Percentiles rank a stretch among this genome's conserved stretches.
These are phyloP conservation scores for Moricandia arvensis DNA, from an alignment of 345 rosid species.

Conservation along the genomic window DNA sequence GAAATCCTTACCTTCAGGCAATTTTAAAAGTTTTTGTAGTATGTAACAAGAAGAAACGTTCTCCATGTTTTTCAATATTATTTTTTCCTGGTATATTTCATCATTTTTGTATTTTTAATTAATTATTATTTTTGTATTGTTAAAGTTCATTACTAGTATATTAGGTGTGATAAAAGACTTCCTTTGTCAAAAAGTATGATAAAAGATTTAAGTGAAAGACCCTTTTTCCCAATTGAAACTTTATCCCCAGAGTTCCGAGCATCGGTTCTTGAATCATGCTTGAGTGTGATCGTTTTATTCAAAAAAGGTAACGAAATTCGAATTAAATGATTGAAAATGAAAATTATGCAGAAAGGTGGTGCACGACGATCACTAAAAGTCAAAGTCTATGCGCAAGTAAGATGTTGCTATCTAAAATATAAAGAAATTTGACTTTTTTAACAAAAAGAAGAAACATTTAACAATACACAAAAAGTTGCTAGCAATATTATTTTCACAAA, in stretches of 20 bases:
- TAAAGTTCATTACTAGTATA: not conserved
- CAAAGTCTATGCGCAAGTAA: slow-evolving; percentile 1
- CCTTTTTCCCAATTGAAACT: not conserved
- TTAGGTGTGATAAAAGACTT: not conserved
- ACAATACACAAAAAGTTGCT: not conserved
- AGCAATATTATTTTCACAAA: not conserved
- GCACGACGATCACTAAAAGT: slow-evolving; percentile 32
- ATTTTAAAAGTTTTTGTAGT: no score
- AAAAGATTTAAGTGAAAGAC: not conserved
- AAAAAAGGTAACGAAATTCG: slow-evolving; percentile 21
- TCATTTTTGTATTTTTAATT: not conserved
- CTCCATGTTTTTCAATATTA: not conserved
- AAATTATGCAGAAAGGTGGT: slow-evolving; percentile 20
- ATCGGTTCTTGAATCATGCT: slow-evolving; percentile 5
- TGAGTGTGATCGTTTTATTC: slow-evolving; percentile 19
- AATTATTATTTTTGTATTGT: not conserved
- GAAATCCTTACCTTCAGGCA: not conserved
- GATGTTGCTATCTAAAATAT: not conserved
- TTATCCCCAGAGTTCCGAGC: slow-evolving; percentile 30
- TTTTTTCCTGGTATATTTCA: not conserved
- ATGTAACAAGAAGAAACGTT: not conserved
- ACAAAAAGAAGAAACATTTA: not conserved
- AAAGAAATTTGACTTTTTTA: slow-evolving; percentile 5
- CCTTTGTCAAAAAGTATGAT: no score
- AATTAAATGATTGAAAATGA: slow-evolving; percentile 37